A percentile compares a stretch with the other conserved stretches of the same genome.
phyloP scores from a whole-genome alignment of 257 asterid genomes.

The Nicotiana noctiflora region DNA sequence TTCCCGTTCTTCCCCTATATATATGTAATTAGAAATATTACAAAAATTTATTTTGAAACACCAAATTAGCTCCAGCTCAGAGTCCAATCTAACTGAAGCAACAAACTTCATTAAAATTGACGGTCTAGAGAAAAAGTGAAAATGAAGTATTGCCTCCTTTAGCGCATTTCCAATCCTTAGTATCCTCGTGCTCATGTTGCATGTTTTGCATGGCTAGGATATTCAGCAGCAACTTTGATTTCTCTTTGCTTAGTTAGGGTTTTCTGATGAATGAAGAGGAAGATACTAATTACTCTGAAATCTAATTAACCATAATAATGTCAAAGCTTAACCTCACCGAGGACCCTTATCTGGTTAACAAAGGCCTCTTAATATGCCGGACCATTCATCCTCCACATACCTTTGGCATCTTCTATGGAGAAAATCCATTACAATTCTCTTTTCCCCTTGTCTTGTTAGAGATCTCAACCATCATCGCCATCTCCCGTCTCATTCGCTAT shows the following conservation, averaged over 20 bases:
- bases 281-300: not conserved
- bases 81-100: not conserved
- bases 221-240: not conserved
- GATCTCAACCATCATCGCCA: slow-evolving; percentile 20
- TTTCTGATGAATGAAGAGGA: not conserved
- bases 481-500: slow-evolving; percentile 36
- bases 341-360: not conserved
- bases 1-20: too few species aligned
- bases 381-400: slow-evolving; percentile 20
- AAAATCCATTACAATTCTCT: slow-evolving; percentile 51
- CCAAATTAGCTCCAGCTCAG: too few species aligned
- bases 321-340: not conserved
- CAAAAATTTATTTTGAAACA: too few species aligned
- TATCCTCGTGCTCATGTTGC: not conserved
- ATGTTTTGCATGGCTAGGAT: not conserved
- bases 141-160: not conserved
- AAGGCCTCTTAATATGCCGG: slow-evolving; percentile 30
- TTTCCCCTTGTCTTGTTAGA: slow-evolving; percentile 50
- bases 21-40: too few species aligned
- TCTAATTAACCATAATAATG: not conserved
- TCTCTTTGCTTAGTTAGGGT: not conserved
- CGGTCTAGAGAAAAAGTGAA: slow-evolving; percentile 3
- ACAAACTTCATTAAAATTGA: slow-evolving; percentile 17
- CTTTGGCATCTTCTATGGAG: slow-evolving; percentile 74
- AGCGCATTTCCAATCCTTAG: slow-evolving; percentile 11